Evolutionary conservation across 768 basidiomycete genomes (phyloP).

Genomic region (Panellus pusillus): DNA sequence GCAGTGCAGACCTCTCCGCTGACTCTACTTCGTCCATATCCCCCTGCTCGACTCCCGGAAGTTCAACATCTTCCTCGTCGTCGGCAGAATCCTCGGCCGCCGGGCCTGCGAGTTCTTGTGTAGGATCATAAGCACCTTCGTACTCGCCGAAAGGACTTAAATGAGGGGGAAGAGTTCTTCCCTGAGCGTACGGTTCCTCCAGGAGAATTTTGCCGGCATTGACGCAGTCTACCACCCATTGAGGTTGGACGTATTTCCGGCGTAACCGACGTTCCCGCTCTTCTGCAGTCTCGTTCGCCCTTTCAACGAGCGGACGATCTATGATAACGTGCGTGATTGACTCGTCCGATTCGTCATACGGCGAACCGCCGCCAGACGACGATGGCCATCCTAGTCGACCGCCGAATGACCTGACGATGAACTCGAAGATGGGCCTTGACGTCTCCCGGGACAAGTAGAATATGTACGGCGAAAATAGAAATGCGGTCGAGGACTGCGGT

Average conservation of each 20-base stretch:
- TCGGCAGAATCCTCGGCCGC: slow-evolving; percentile 34
- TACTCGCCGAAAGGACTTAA: slow-evolving; percentile 91
- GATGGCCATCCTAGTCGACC: slow-evolving; percentile 89
- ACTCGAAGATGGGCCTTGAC: slow-evolving; percentile 90
- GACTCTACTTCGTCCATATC: slow-evolving; percentile 27
- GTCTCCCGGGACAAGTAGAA: slow-evolving; percentile 95
- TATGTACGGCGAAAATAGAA: slow-evolving; percentile 80
- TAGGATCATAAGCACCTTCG: slow-evolving; percentile 75
- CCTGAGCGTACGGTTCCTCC: slow-evolving; percentile 85
- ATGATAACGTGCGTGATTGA: slow-evolving; percentile 94
- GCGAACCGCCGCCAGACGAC: slow-evolving; percentile 80
- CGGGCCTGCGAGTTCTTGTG: slow-evolving; percentile 36
- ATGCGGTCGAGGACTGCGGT: slow-evolving; percentile 55
- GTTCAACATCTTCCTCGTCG: slow-evolving; percentile 31
- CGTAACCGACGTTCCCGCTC: slow-evolving; percentile 62
- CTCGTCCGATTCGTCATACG: slow-evolving; percentile 73
- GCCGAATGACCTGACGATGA: slow-evolving; percentile 88
- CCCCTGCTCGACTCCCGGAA: slow-evolving; percentile 29
- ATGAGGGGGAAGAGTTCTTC: slow-evolving; percentile 87
- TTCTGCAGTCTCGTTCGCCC: slow-evolving; percentile 48
- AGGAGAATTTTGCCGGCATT: slow-evolving; percentile 83
- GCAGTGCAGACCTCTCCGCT: slow-evolving; percentile 29
- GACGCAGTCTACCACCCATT: slow-evolving; percentile 97
- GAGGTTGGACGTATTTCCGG: slow-evolving; percentile 92
- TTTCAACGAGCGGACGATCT: slow-evolving; percentile 72